Base-by-base conservation (phyloP, 2,329 filamentous ascomycete species). In the Ceratocystis eucalypticola region DNA sequence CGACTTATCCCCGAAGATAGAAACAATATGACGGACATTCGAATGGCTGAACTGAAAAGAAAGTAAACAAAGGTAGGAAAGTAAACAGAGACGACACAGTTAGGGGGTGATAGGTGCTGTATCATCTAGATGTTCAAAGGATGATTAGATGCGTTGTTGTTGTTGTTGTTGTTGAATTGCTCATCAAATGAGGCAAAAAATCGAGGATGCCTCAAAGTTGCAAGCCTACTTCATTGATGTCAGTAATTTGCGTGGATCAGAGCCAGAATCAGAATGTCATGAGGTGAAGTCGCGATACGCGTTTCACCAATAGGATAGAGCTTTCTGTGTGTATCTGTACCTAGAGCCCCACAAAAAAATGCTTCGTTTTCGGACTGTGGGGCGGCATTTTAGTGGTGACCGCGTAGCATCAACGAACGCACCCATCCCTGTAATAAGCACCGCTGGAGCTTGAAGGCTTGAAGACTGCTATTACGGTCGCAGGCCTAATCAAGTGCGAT, bases 1-100 rank as follows among this genome's bases (percentile, higher is more conserved):
- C 30, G 55, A 65, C 64, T 59, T 48, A 37, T 61, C 41, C 33
- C 55, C 25, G 50, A 30, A 25, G 25, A n/a, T 12, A 25, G 57
- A 48, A 33, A n/a, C 55, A 45, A 20, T 57, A 17, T 17, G 25
- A 28, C 12, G 44, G 15, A 50, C 64, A 65, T 65, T 17, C 64
- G 64, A 55, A 59, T 59, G 28, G 6, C 55, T 20, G 28, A 5
- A 20, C 4, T 7, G 15, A 53, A 53, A 25, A 25, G 48, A 53
- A 53, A 53, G 48, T 53, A 53, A 53, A 53, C 22, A 53, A 53
- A 15, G 22, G 15, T 8, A 28, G 48, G 48, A 53, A 10, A 53
- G 25, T 10, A 53, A 22, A 53, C 3, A 22, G 2, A 53, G 6
- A 5, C 10, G 12, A 4, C 37, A 41, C 3, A 41, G 10, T 41